Percentiles rank a stretch among this genome's conserved stretches.
Evolutionary conservation across 1,139 yeast species (phyloP).

Genomic region (Groenewaldozyma sp.): DNA sequence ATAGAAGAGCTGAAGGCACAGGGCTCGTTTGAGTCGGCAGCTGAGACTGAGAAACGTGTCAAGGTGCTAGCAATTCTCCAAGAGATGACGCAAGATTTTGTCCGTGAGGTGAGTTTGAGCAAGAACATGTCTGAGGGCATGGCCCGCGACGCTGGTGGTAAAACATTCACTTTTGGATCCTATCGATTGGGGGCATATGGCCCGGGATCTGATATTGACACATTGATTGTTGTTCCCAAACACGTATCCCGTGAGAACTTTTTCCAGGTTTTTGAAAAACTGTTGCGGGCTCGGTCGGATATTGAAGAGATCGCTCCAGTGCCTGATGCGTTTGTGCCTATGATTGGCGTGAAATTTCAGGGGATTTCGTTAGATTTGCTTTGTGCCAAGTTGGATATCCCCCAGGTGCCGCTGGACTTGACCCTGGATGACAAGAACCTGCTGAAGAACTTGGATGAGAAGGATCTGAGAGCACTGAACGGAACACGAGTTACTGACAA

Average conservation of each 20-base stretch:
- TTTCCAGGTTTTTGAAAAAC: conserved; percentile 63
- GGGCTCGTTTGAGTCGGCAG: conserved; percentile 83
- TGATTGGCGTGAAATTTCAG: conserved; percentile 74
- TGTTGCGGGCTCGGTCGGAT: conserved; percentile 64
- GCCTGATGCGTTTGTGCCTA: conserved; percentile 96
- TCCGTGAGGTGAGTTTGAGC: conserved; percentile 62
- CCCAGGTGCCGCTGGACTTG: conserved; percentile 68
- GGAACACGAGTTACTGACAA: conserved; percentile 98
- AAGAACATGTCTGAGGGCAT: conserved; percentile 95
- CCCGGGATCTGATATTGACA: conserved; percentile 97
- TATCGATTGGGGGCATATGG: conserved; percentile 93
- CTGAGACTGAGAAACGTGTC: conserved; percentile 67
- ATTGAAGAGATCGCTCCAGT: conserved; percentile 85
- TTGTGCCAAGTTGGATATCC: conserved; percentile 70
- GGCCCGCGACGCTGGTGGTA: conserved; percentile 97
- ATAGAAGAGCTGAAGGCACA: conserved; percentile 72
- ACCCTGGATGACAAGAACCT: conserved; percentile 78
- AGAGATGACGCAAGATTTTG: conserved; percentile 68
- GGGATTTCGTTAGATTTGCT: conserved; percentile 89
- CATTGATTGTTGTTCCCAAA: conserved; percentile 89
- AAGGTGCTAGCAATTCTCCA: conserved; percentile 66
- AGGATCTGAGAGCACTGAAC: conserved; percentile 77
- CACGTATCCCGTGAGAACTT: conserved; percentile 90
- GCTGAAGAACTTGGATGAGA: conserved; percentile 78
- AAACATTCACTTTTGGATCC: conserved; percentile 90